A percentile compares a stretch with the other conserved stretches of the same genome.
Conservation (phyloP, 257 asterid species). For the Penstemon barbatus region DNA sequence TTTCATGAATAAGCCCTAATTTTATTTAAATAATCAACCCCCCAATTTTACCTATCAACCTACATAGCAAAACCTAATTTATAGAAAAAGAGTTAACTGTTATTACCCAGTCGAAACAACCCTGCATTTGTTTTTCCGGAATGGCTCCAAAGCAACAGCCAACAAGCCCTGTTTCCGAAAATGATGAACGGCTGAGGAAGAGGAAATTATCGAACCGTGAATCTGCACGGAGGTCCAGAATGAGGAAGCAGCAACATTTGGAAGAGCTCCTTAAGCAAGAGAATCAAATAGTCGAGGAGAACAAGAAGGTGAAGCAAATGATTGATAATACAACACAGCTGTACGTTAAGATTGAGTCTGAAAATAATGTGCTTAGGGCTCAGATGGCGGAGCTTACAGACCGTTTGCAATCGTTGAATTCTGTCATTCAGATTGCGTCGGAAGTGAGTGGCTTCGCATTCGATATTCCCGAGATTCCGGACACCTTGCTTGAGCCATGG, state of each 20-base stretch:
- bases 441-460: constrained; percentile 32
- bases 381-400: constrained; percentile 52
- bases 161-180: constrained; percentile 34
- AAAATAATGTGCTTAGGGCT: constrained; percentile 69
- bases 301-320: constrained; percentile 41
- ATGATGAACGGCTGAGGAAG: constrained; percentile 55
- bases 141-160: constrained; percentile 33
- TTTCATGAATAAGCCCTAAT: constrained; percentile 35
- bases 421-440: constrained; percentile 37
- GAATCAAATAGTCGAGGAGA: constrained; percentile 46
- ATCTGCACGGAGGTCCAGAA: constrained; percentile 57
- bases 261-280: constrained; percentile 51
- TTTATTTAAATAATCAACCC: not conserved
- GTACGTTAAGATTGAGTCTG: constrained; percentile 36
- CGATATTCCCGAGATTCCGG: constrained; percentile 34
- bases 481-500: constrained; percentile 53
- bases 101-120: not conserved
- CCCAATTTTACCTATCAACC: not conserved
- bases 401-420: constrained; percentile 45
- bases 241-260: constrained; percentile 59
- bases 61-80: constrained; percentile 1
- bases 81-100: not conserved
- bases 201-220: constrained; percentile 56
- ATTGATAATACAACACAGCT: constrained; percentile 47
- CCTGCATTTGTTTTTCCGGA: constrained; percentile 1